Evolutionary conservation across 169 alveolate species (phyloP).

Genomic region (Nephromyces sp.): DNA sequence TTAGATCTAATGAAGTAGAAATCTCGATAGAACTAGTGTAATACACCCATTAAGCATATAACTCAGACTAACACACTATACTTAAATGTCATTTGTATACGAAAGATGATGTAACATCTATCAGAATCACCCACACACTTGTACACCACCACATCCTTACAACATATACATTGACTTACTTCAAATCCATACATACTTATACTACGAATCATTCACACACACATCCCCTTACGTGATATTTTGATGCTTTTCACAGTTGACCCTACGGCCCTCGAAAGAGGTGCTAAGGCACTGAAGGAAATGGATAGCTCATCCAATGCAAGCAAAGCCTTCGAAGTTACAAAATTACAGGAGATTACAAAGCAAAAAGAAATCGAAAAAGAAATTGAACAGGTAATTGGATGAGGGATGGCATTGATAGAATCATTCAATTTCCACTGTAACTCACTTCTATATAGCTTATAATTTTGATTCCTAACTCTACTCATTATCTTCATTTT

Average conservation of each 20-base stretch:
- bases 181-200: no score
- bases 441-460: background rate
- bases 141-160: no score
- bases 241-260: conserved; percentile 72
- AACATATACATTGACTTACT: no score
- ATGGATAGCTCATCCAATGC: conserved; percentile 85
- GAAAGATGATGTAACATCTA: no score
- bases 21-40: no score
- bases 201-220: no score
- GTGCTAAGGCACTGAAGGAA: conserved; percentile 94
- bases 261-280: conserved; percentile 96
- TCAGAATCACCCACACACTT: no score
- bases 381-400: conserved; percentile 63
- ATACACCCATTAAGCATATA: no score
- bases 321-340: conserved; percentile 85
- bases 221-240: no score
- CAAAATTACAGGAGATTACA: conserved; percentile 87
- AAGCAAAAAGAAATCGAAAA: conserved; percentile 83
- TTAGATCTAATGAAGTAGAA: no score
- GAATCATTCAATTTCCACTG: background rate
- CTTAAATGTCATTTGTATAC: conserved; percentile 28
- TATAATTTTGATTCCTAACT: background rate
- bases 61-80: no score
- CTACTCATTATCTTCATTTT: background rate
- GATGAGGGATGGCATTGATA: background rate